phyloP scores from a whole-genome alignment of 306 rosid species.

The Corylus americana region DNA sequence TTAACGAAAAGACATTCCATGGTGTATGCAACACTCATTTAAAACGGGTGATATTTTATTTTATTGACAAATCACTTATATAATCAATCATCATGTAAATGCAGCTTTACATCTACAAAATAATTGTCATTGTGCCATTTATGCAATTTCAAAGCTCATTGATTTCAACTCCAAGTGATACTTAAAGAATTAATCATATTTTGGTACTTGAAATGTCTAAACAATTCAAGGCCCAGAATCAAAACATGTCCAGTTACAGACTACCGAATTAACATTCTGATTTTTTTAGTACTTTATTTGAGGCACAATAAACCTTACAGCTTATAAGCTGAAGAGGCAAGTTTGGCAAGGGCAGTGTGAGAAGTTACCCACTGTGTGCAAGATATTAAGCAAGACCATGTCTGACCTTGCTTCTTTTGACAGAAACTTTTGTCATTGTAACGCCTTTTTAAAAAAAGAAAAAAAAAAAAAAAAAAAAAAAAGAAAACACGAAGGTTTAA shows the following conservation, averaged over 20 bases:
- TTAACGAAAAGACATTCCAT: conserved; percentile 9
- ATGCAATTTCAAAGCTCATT: neutral
- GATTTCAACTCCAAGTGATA: neutral
- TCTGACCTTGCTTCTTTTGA: neutral
- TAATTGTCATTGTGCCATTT: neutral
- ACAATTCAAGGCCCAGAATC: neutral
- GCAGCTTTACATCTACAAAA: conserved; percentile 15
- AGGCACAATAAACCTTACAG: neutral
- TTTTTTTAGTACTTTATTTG: neutral
- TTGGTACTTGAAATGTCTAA: neutral
- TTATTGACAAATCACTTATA: conserved; percentile 2
- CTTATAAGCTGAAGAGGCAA: neutral
- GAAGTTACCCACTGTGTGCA: neutral
- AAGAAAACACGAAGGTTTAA: neutral
- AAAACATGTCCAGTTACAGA: neutral
- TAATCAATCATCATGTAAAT: conserved; percentile 4
- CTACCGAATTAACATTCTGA: neutral
- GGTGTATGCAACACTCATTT: conserved; percentile 2
- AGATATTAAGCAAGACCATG: neutral
- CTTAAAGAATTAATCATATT: neutral
- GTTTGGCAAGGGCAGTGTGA: neutral
- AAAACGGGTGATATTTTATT: conserved; percentile 8
- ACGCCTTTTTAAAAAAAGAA: neutral
- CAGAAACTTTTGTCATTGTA: neutral
- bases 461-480: neutral